Base-by-base conservation (phyloP, 208 protist genomes). In the Acanthamoeba royreba region DNA sequence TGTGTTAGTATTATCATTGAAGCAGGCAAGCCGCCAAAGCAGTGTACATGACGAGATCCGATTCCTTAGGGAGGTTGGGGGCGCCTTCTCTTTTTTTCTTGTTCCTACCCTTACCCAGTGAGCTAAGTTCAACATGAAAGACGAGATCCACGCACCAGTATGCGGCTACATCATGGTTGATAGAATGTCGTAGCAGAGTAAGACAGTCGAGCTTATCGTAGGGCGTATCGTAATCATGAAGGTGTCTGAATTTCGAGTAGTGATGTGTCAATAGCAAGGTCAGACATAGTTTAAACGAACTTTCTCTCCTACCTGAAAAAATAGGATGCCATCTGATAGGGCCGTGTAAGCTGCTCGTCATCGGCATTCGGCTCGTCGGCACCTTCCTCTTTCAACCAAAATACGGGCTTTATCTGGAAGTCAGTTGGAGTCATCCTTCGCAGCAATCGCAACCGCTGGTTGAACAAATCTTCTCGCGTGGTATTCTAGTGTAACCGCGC, bases 161-260 rank as follows among this genome's bases (percentile, higher is more conserved):
- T 38, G 45, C 4, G 9, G 83, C 83, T 0, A 90, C 83, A 33
- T 61, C 83, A 49, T 61, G 55, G 31, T 90, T 90, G 55, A 90
- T 66, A 31, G 83, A 61, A 31, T 90, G 83, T 17, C 83, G 83
- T 49, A 90, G 52, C 22, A 90, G 66, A n/a, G 55, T 90, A 43
- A 90, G 40, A 17, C 83, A 63, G 38, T 90, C 83, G 22, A 90
- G 40, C 55, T 90, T 90, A n/a, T 61, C 83, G 55, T 90, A 90
- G 5, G 83, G 83, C 25, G 83, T 90, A 35, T 90, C 49, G 55
- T 90, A 90, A 0, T 61, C 2, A 8, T 69, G 52, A 1, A 90
- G 47, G 31, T 69, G 83, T 28, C 74, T 85, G 40, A n/a, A n/a
- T n/a, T n/a, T n/a, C n/a, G 49, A 55, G 49, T 9, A 9, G 49